Base-by-base conservation (phyloP, 1,139 yeast genomes). In the Debaryomyces fabryi region DNA sequence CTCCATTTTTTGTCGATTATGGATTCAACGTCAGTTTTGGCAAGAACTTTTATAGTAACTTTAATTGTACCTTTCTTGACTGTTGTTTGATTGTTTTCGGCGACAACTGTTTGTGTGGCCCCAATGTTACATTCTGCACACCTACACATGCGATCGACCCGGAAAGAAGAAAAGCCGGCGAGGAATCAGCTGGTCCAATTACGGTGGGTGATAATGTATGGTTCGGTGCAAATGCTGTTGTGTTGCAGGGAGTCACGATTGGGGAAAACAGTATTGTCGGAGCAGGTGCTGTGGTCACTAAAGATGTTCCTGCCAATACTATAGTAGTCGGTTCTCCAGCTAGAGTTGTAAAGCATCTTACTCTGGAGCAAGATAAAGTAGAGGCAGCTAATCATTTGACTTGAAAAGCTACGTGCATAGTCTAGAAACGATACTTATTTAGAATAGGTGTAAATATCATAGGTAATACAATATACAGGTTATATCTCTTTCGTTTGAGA, bases 81-180 rank as follows among this genome's bases (percentile, higher is more conserved):
- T 79, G 84, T 54, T 74, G 85, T 1, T 57, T 83, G 36, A 82
- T 86, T 25, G 75, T 67, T n/a, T 75, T 86, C 52, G 92, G 92
- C 4, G 76, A 83, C 55, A 59, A 76, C 46, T 85, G 81, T 15
- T 60, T 81, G 71, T 62, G 82, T 42, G 92, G 88, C 0, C 90
- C 92, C 13, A 81, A 81, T 57, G 86, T 81, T 5, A 70, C 81
- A 1, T 68, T 86, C 43, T 68, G 78, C 36, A 80, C 89, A 1
- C 88, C 89, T 2, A 76, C 85, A 0, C 92, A 86, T 58, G 86
- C 87, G 2, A 58, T 76, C 3, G 85, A 82, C 49, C 79, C 85
- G 0, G 57, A 67, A 15, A 64, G 68, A 46, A 68, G 91, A 46
- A 54, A 60, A 21, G 65, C 64, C 0, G 76, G 72, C 1, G 72